These are phyloP conservation scores for Colletotrichum musae DNA, from an alignment of 2,329 filamentous ascomycete genomes.

Conservation along the genomic window DNA sequence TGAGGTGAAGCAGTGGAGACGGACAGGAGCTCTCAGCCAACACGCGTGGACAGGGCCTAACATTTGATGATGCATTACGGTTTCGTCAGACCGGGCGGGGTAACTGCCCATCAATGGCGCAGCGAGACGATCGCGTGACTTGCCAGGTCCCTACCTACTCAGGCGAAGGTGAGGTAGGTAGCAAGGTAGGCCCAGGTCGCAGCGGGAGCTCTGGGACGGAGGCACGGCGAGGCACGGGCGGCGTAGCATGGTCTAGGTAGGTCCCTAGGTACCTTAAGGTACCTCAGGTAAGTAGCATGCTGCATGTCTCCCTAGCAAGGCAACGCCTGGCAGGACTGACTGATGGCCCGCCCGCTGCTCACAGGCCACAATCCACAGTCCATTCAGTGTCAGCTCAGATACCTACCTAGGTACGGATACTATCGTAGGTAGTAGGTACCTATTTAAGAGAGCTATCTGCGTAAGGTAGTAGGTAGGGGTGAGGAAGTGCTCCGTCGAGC, in stretches of 20 bases:
- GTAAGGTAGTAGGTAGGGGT: too few relatives aligned
- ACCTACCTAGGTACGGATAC: too few relatives aligned
- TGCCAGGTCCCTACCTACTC: neutral
- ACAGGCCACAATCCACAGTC: too few relatives aligned
- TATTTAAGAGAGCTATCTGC: too few relatives aligned
- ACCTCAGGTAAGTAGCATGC: too few relatives aligned
- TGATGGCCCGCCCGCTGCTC: conserved; percentile 8
- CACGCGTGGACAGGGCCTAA: neutral
- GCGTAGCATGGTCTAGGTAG: too few relatives aligned
- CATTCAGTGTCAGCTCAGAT: too few relatives aligned
- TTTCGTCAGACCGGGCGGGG: conserved; percentile 42
- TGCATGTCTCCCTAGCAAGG: too few relatives aligned
- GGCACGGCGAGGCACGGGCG: too few relatives aligned
- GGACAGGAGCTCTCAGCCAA: neutral
- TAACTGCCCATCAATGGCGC: conserved; percentile 40
- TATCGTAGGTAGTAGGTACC: too few relatives aligned
- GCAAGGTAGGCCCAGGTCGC: neutral
- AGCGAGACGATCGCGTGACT: conserved; percentile 40
- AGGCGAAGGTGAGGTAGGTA: conserved; percentile 1
- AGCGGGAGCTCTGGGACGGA: conserved; percentile 1
- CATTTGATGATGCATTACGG: conserved; percentile 39
- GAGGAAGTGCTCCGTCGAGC: too few relatives aligned
- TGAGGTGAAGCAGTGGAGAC: neutral
- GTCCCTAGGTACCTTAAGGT: too few relatives aligned
- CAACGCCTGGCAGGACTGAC: conserved; percentile 22